Conservation (phyloP, 805 yeast genomes). For the Metschnikowia henanensis region DNA sequence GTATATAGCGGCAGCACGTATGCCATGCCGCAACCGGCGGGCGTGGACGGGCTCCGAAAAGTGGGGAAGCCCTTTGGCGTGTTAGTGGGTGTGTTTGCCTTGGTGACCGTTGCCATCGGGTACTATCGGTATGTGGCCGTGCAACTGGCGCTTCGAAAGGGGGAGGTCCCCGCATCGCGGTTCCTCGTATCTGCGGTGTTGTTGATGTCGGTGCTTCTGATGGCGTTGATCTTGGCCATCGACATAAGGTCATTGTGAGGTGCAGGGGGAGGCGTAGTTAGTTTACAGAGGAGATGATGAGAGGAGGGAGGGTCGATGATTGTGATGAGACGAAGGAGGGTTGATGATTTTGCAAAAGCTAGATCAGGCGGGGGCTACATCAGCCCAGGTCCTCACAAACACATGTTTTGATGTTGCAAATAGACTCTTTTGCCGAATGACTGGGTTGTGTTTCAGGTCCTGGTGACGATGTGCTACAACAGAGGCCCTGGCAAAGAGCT, state of each 20-base stretch:
- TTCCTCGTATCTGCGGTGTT: slow-evolving; percentile 9
- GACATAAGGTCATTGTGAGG: slow-evolving; percentile 10
- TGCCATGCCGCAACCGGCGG: background rate
- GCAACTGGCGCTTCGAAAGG: slow-evolving; percentile 11
- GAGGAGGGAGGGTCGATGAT: too few species aligned
- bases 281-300: too few species aligned
- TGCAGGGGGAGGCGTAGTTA: too few species aligned
- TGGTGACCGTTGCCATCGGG: slow-evolving; percentile 9
- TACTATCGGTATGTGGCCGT: slow-evolving; percentile 12
- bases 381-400: too few species aligned
- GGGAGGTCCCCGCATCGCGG: slow-evolving; percentile 16
- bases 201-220: slow-evolving; percentile 5
- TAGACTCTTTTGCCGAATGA: too few species aligned
- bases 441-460: too few species aligned
- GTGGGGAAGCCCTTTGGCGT: slow-evolving; percentile 16
- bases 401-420: too few species aligned
- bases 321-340: too few species aligned
- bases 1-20: slow-evolving; percentile 2
- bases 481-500: too few species aligned
- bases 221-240: slow-evolving; percentile 13
- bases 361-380: too few species aligned
- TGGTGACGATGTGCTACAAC: too few species aligned
- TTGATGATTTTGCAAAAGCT: too few species aligned
- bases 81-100: slow-evolving; percentile 10
- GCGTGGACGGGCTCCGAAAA: background rate